Base-by-base conservation (phyloP, 345 rosid genomes). In the Xanthoceras sorbifolium region DNA sequence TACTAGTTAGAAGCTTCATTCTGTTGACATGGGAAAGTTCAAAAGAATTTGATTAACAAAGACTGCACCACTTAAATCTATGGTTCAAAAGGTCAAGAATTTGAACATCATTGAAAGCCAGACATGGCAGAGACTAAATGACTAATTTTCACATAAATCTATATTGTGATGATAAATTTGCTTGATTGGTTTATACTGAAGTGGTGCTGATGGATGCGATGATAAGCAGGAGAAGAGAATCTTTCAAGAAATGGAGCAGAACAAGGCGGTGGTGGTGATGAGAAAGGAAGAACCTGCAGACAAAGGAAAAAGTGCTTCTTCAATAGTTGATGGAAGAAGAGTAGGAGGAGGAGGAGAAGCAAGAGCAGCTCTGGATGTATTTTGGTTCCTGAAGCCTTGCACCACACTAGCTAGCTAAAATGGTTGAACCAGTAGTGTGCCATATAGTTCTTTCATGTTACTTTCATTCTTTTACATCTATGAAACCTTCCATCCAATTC, bases 331-430 rank as follows among this genome's bases (percentile, higher is more conserved):
- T 48, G 54, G 54, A 48, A 48, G n/a, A n/a, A n/a, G n/a, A n/a
- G n/a, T n/a, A n/a, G n/a, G 54, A 48, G 54, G 46, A 42, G 84
- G 88, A 79, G 86, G 80, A 65, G 92, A 87, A 80, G 82, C 84
- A 36, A 90, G 78, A 66, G 85, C 85, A 66, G 85, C 85, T 5
- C 82, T 90, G 69, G 93, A 92, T 71, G 88, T 96, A 69, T 92
- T 93, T 68, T 96, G 99, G 98, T 90, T 96, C 85, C 79, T 92
- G 76, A 93, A 96, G 87, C 99, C 98, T 77, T 96, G 98, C 90
- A 82, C 97, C 89, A 82, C 97, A 61, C 74, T 88, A 36, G 86
- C 93, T 9, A 82, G 83, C 78, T 86, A 66, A 79, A 73, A 68
- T 65, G 26, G 18, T 1, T 26, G 18, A n/a, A 20, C 26, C 28